These are phyloP conservation scores for Cyamopsis tetragonoloba DNA, from an alignment of 306 rosid genomes.

Conservation along the genomic window DNA sequence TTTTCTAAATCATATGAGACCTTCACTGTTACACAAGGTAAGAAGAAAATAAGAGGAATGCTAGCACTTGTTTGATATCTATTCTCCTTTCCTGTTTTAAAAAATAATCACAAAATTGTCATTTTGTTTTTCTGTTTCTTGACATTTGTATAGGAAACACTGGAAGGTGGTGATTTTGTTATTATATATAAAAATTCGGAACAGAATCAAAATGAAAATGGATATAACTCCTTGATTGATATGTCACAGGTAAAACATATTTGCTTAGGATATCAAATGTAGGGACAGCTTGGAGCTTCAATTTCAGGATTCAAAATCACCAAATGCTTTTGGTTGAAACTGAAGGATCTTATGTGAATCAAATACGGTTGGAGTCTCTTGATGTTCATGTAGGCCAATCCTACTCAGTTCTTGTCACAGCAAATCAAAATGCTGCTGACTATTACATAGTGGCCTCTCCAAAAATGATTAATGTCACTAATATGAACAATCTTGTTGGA, in stretches of 20 bases:
- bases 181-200: too few relatives aligned
- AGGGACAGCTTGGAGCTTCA: constrained; percentile 67
- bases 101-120: too few relatives aligned
- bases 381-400: constrained; percentile 93
- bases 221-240: constrained; percentile 3
- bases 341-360: constrained; percentile 81
- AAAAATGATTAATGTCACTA: constrained; percentile 31
- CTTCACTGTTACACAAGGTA: constrained; percentile 68
- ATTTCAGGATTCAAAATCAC: constrained; percentile 77
- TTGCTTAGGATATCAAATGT: constrained; percentile 85
- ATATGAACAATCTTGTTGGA: constrained; percentile 36
- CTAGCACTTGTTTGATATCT: too few relatives aligned
- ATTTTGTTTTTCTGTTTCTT: too few relatives aligned
- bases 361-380: constrained; percentile 59
- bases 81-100: too few relatives aligned
- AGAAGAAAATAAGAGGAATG: neutral
- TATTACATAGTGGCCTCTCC: constrained; percentile 74
- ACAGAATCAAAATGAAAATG: too few relatives aligned
- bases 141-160: too few relatives aligned
- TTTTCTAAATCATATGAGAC: constrained; percentile 42
- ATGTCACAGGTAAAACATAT: constrained; percentile 62
- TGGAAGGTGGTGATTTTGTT: too few relatives aligned
- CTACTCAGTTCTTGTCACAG: constrained; percentile 73
- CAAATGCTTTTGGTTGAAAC: constrained; percentile 65
- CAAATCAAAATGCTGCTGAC: constrained; percentile 60